phyloP scores from a whole-genome alignment of 352 stramenopile species.

The Globisporangium sylvaticum region DNA sequence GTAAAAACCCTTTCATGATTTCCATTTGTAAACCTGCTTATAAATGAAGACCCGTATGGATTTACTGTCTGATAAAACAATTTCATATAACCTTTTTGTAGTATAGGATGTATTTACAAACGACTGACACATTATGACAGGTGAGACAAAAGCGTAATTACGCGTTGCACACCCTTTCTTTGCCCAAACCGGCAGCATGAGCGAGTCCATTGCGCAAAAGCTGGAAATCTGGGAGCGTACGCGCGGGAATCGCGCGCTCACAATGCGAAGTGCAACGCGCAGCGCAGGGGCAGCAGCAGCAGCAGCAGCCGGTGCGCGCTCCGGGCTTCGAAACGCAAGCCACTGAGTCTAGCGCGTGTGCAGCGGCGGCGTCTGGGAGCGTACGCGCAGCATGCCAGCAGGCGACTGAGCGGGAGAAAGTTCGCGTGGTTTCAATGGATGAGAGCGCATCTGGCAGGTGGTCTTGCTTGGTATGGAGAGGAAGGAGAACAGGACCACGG shows the following conservation, averaged over 20 bases:
- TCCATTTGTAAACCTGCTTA: background rate
- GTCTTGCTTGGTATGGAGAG: background rate
- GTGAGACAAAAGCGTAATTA: conserved; percentile 2
- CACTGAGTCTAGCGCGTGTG: background rate
- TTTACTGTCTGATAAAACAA: background rate
- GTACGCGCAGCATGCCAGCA: background rate
- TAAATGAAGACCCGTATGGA: background rate
- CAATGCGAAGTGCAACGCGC: background rate
- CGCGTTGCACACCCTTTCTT: background rate
- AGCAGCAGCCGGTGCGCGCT: conserved; percentile 2
- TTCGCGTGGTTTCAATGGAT: background rate
- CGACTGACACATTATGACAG: background rate
- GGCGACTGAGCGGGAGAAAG: background rate
- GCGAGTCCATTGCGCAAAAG: background rate
- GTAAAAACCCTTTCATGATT: conserved; percentile 18
- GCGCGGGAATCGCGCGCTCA: background rate
- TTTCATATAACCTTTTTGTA: background rate
- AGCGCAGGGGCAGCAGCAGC: conserved; percentile 6
- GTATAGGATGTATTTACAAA: background rate
- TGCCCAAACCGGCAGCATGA: background rate
- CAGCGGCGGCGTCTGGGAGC: background rate
- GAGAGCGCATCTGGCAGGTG: background rate
- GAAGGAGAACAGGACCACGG: background rate
- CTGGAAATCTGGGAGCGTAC: conserved; percentile 14
- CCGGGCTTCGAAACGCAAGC: background rate